Conservation (phyloP, 345 rosid species). For the Corchorus olitorius region DNA sequence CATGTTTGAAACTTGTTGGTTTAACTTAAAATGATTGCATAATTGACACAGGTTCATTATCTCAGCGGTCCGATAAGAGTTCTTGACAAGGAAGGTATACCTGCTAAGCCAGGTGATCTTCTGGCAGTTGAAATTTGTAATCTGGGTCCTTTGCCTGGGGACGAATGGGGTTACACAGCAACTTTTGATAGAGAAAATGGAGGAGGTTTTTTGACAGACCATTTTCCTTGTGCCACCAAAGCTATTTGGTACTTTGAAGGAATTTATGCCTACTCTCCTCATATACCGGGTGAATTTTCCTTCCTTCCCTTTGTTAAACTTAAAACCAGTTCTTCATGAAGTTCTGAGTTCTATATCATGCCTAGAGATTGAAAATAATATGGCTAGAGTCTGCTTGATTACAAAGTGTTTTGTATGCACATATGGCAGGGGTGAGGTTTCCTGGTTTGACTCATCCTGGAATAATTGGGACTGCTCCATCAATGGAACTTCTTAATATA, state of each 20-base stretch:
- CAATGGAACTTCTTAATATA: slow-evolving; percentile 67
- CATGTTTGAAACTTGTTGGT: background rate
- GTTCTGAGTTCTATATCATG: background rate
- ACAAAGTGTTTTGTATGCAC: slow-evolving; percentile 9
- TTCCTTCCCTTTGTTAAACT: background rate
- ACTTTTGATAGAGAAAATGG: slow-evolving; percentile 87
- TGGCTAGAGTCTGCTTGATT: slow-evolving; percentile 10
- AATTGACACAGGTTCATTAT: slow-evolving; percentile 60
- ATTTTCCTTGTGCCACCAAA: slow-evolving; percentile 85
- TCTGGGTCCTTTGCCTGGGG: slow-evolving; percentile 83
- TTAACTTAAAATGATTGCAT: background rate
- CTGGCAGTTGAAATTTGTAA: slow-evolving; percentile 84
- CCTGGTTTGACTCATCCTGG: slow-evolving; percentile 93
- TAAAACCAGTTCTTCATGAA: background rate
- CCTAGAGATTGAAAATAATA: background rate
- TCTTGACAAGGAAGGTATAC: slow-evolving; percentile 59
- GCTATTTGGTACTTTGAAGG: slow-evolving; percentile 98
- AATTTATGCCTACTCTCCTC: slow-evolving; percentile 86
- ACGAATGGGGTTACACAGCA: slow-evolving; percentile 91
- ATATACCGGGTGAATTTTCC: slow-evolving; percentile 62
- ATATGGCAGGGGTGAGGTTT: slow-evolving; percentile 69
- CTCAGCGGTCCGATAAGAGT: slow-evolving; percentile 80
- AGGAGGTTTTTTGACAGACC: slow-evolving; percentile 88
- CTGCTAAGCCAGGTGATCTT: slow-evolving; percentile 80
- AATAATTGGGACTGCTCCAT: slow-evolving; percentile 87